These are phyloP conservation scores for Sarocladium oryzae DNA, from an alignment of 2,329 filamentous ascomycete species.

Conservation along the genomic window DNA sequence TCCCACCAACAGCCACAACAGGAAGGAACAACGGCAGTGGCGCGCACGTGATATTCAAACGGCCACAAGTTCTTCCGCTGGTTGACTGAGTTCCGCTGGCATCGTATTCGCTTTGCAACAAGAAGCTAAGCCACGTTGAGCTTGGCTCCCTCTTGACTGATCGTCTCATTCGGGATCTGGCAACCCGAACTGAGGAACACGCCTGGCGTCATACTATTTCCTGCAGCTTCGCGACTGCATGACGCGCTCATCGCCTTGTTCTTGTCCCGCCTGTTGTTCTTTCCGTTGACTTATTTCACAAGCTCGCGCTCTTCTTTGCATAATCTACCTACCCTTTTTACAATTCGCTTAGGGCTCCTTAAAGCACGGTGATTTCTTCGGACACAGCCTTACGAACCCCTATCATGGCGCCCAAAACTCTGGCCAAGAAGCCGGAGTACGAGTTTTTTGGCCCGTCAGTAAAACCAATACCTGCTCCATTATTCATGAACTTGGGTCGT, in stretches of 20 bases:
- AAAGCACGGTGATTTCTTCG: no score
- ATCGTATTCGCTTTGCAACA: not conserved
- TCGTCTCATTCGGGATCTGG: not conserved
- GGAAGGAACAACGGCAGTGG: not conserved
- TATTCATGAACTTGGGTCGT: not conserved
- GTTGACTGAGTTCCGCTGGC: not conserved
- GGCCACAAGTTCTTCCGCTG: not conserved
- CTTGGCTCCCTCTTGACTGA: not conserved
- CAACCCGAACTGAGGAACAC: not conserved
- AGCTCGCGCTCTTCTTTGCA: not conserved
- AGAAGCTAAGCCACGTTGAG: not conserved
- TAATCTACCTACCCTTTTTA: no score
- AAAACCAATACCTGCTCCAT: not conserved
- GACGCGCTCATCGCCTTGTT: not conserved
- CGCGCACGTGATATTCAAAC: not conserved
- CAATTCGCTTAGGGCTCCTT: no score
- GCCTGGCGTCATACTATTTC: no score
- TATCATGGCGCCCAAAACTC: not conserved
- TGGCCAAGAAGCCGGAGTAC: constrained; percentile 35
- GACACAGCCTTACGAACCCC: not conserved
- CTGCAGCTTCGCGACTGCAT: constrained; percentile 1
- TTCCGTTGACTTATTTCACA: not conserved
- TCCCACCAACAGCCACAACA: not conserved
- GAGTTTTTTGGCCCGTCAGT: constrained; percentile 48
- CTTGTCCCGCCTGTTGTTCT: not conserved